Percentiles rank a stretch among this genome's conserved stretches.
phyloP scores from a whole-genome alignment of 2,329 filamentous ascomycete genomes.

The Geosmithia putterillii region DNA sequence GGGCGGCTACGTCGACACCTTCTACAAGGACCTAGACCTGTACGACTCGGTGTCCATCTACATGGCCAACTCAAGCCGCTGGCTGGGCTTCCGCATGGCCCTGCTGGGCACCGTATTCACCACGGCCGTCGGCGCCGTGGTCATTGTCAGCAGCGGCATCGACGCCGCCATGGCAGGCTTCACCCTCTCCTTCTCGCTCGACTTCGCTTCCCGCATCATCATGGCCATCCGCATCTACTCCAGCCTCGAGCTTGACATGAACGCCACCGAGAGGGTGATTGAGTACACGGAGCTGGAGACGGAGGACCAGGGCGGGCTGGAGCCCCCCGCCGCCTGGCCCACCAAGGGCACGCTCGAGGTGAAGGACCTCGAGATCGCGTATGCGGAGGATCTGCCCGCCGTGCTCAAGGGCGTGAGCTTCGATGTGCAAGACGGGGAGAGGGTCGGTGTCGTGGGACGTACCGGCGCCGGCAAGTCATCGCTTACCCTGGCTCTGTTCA shows the following conservation, averaged over 20 bases:
- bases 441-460: conserved; percentile 65
- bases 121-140: conserved; percentile 49
- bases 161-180: conserved; percentile 64
- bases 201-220: conserved; percentile 52
- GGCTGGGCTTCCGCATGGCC: conserved; percentile 64
- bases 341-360: conserved; percentile 61
- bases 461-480: conserved; percentile 72
- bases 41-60: conserved; percentile 56
- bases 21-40: conserved; percentile 58
- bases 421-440: conserved; percentile 50
- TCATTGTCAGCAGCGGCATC: conserved; percentile 48
- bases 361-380: conserved; percentile 57
- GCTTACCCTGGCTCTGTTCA: conserved; percentile 63
- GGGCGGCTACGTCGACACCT: conserved; percentile 52
- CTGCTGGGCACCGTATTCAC: conserved; percentile 59
- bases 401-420: conserved; percentile 62
- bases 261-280: conserved; percentile 61
- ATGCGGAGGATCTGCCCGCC: conserved; percentile 58
- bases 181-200: conserved; percentile 59
- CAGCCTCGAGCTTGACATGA: conserved; percentile 67
- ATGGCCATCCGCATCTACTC: conserved; percentile 58
- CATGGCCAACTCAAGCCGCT: conserved; percentile 62
- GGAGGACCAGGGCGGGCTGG: conserved; percentile 48
- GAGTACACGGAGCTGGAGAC: conserved; percentile 61
- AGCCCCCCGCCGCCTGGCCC: conserved; percentile 63